Evolutionary conservation across 495 filamentous ascomycete species (phyloP), one percentile per base, ranked within the genome.

Genomic region (Penicillium odoratum): DNA sequence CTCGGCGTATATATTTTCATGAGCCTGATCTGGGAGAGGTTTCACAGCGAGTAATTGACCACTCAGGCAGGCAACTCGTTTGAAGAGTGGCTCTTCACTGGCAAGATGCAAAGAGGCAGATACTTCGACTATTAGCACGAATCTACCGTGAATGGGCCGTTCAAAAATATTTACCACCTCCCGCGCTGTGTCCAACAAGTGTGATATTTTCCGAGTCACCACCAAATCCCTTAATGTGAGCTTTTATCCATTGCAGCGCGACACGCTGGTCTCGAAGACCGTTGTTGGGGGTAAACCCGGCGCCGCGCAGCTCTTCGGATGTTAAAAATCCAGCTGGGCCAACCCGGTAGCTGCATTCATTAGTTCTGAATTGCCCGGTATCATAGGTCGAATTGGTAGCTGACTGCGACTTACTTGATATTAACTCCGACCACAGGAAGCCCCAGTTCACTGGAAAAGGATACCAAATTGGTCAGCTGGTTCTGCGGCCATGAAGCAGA

Each of bases 151-250:
- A 13, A 10, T 0, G 9, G 33, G 33, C 0, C 0, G 7, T 36
- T 36, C 33, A 36, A 36, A 36, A 1, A 11, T 36, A 18, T 48
- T 46, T 60, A 58, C 76, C 85, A 21, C 77, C 87, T 13, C 88
- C 88, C 11, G 87, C 88, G n/a, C 83, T 87, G n/a, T 80, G 81
- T 43, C 88, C 86, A 48, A 82, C 80, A 18, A 88, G 78, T 8
- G 85, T 83, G 11, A 90, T 80, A 57, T 87, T 85, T 5, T 78
- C 65, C 1, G 87, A 84, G 57, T 90, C 83, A 28, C 88, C 88
- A 25, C 87, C 88, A 60, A 91, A 90, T 46, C 68, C 64, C 9
- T 52, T 28, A 18, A 75, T 75, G 48, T 75, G 60, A 18, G 62
- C 70, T n/a, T 63, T 63, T 11, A 74, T 70, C 73, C 73, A 75